Evolutionary conservation across 1,284 basidiomycete genomes (phyloP).

Genomic region (Athelia sp.): DNA sequence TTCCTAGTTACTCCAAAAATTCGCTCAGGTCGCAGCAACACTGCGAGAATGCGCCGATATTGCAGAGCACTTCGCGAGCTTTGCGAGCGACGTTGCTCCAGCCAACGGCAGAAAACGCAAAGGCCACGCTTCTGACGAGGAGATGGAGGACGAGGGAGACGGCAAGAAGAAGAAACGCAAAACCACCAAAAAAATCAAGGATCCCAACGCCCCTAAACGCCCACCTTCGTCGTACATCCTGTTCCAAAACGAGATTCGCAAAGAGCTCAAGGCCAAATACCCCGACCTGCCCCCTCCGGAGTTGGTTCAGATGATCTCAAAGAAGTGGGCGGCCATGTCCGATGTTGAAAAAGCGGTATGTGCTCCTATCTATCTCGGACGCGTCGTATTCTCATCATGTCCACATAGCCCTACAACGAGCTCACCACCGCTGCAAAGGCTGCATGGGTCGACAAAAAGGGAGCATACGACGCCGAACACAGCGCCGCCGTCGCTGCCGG

Average conservation of each 20-base stretch:
- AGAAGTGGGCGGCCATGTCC: constrained; percentile 69
- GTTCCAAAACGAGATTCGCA: constrained; percentile 91
- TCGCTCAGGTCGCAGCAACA: constrained; percentile 48
- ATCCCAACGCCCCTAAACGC: constrained; percentile 93
- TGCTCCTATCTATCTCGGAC: constrained; percentile 11
- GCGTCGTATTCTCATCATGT: constrained; percentile 15
- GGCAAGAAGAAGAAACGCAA: constrained; percentile 37
- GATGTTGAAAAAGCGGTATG: constrained; percentile 71
- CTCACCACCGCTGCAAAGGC: constrained; percentile 37
- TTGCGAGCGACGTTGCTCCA: background rate
- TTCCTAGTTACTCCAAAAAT: constrained; percentile 45
- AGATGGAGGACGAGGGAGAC: constrained; percentile 35
- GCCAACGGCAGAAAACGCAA: constrained; percentile 43
- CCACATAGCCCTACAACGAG: constrained; percentile 31
- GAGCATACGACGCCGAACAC: constrained; percentile 46
- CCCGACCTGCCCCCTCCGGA: constrained; percentile 70
- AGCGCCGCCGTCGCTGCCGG: too few species aligned
- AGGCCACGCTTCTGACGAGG: constrained; percentile 33
- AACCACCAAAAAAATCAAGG: constrained; percentile 60
- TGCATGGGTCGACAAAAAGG: constrained; percentile 43
- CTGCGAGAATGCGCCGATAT: constrained; percentile 55
- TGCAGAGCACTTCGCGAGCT: constrained; percentile 44
- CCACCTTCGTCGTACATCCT: constrained; percentile 93
- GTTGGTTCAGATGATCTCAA: constrained; percentile 66
- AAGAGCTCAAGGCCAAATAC: constrained; percentile 60